Evolutionary conservation across 176 grass and related monocot genomes (phyloP).

Genomic region (Lolium rigidum): DNA sequence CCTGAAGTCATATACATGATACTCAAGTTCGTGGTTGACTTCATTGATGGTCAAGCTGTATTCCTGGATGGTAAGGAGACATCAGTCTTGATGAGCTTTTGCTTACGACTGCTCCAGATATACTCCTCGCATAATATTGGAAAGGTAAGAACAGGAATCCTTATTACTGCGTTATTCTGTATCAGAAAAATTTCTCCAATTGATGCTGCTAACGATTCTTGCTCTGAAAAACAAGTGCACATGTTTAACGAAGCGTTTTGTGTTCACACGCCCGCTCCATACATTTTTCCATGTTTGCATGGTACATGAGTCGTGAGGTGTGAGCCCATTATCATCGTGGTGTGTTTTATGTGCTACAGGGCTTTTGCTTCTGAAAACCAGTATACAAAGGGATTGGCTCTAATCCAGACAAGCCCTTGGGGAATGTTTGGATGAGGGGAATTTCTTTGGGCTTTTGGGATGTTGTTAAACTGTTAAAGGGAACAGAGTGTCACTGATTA

Average conservation of each 20-base stretch:
- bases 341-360: neutral
- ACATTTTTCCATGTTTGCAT: constrained; percentile 34
- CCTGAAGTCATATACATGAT: constrained; percentile 89
- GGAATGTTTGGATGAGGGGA: neutral
- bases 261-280: neutral
- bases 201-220: neutral
- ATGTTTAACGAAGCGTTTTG: neutral
- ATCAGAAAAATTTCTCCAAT: constrained; percentile 6
- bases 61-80: constrained; percentile 93
- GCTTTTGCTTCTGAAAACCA: constrained; percentile 39
- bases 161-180: neutral
- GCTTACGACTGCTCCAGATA: constrained; percentile 85
- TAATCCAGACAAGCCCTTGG: constrained; percentile 3
- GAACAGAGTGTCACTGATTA: neutral
- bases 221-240: neutral
- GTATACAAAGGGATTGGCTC: constrained; percentile 1
- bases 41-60: constrained; percentile 91
- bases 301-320: neutral
- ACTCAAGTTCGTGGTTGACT: constrained; percentile 98
- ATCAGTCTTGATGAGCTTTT: constrained; percentile 87
- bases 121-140: constrained; percentile 98
- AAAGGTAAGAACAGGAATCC: constrained; percentile 60
- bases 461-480: neutral
- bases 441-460: constrained; percentile 15
- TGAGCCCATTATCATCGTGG: neutral